Conservation (phyloP, 495 filamentous ascomycete genomes). For the Xanthoparmelia taractica region DNA sequence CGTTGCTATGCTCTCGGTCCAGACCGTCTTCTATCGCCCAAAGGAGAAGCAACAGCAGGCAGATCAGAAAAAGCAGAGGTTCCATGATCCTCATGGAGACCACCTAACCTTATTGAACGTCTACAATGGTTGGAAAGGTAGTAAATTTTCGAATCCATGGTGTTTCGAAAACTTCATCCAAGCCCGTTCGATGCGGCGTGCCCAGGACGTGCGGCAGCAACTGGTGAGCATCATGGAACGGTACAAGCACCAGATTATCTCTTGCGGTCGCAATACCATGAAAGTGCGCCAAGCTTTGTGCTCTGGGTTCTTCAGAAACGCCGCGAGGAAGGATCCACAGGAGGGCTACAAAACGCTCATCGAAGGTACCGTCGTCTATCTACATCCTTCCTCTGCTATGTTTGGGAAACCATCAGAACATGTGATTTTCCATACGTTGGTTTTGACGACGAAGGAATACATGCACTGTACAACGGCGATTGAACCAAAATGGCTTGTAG, state of each 20-base stretch:
- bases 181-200: conserved; percentile 74
- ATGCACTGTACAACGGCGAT: conserved; percentile 91
- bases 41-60: conserved; percentile 95
- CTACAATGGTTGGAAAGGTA: conserved; percentile 94
- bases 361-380: conserved; percentile 88
- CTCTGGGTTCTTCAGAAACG: conserved; percentile 90
- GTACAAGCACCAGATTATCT: conserved; percentile 70
- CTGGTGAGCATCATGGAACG: conserved; percentile 87
- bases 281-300: conserved; percentile 89
- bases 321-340: conserved; percentile 88
- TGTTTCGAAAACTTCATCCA: conserved; percentile 98
- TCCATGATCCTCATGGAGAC: conserved; percentile 91
- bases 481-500: conserved; percentile 86
- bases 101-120: conserved; percentile 93
- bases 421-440: conserved; percentile 83
- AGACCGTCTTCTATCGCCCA: conserved; percentile 83
- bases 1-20: conserved; percentile 85
- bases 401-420: conserved; percentile 95
- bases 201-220: conserved; percentile 87
- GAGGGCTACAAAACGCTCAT: conserved; percentile 96
- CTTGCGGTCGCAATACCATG: conserved; percentile 77
- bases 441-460: conserved; percentile 93
- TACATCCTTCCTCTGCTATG: conserved; percentile 82
- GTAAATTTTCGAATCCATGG: conserved; percentile 77
- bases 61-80: conserved; percentile 95